Evolutionary conservation across 2,329 filamentous ascomycete species (phyloP).

Genomic region (Aspergillus ibericus): DNA sequence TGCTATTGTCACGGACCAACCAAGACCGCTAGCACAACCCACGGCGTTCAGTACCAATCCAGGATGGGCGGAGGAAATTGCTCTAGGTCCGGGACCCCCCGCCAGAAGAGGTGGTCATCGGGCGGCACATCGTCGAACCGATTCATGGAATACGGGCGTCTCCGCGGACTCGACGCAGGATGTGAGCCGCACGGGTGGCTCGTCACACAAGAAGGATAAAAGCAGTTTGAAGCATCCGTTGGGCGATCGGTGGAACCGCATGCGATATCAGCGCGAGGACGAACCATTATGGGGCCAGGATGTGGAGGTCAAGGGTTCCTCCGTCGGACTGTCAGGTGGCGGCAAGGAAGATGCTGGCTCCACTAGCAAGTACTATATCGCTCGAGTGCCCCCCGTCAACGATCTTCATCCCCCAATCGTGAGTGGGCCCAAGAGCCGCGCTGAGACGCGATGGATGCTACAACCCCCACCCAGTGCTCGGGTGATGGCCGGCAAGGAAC

Average conservation of each 20-base stretch:
- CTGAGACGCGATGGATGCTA: slow-evolving; percentile 85
- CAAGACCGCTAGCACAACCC: slow-evolving; percentile 74
- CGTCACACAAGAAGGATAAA: slow-evolving; percentile 49
- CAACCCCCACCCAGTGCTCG: slow-evolving; percentile 87
- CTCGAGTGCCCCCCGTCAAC: slow-evolving; percentile 72
- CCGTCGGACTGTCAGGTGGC: slow-evolving; percentile 50
- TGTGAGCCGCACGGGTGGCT: slow-evolving; percentile 18
- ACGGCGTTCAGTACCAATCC: slow-evolving; percentile 80
- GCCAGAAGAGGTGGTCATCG: slow-evolving; percentile 56
- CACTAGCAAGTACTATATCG: slow-evolving; percentile 60
- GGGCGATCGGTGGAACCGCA: slow-evolving; percentile 70
- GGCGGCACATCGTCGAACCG: slow-evolving; percentile 54
- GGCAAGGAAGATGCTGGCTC: slow-evolving; percentile 36
- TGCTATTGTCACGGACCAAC: slow-evolving; percentile 61
- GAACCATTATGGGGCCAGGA: slow-evolving; percentile 80
- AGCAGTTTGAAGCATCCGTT: slow-evolving; percentile 37
- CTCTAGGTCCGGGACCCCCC: slow-evolving; percentile 72
- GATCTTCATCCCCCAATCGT: slow-evolving; percentile 84
- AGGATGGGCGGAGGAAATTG: slow-evolving; percentile 85
- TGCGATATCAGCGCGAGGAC: slow-evolving; percentile 81
- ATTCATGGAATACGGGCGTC: slow-evolving; percentile 58
- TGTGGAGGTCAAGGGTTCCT: slow-evolving; percentile 52
- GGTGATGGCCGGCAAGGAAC: slow-evolving; percentile 83
- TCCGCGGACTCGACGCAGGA: slow-evolving; percentile 37
- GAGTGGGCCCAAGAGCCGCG: slow-evolving; percentile 66